A percentile compares a stretch with the other conserved stretches of the same genome.
These are phyloP conservation scores for Rhodotorula diobovata DNA, from an alignment of 768 basidiomycete genomes.

Conservation along the genomic window DNA sequence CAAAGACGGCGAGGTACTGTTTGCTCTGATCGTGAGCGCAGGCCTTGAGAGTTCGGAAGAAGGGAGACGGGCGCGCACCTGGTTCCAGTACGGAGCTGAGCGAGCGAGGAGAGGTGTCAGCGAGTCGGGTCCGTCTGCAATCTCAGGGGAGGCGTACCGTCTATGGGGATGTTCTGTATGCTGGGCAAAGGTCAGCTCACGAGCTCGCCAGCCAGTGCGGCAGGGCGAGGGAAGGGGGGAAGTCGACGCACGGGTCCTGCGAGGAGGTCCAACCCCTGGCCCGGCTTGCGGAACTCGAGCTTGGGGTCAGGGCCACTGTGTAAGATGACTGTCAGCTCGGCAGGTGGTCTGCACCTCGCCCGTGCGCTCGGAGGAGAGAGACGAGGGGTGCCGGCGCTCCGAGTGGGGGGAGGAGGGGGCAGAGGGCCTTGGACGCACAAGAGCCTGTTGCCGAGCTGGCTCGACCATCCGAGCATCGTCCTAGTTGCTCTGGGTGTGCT, in stretches of 20 bases:
- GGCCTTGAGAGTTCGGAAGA: neutral
- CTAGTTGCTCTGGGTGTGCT: too few species aligned
- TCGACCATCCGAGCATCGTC: constrained; percentile 22
- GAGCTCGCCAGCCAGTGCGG: neutral
- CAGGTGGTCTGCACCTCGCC: neutral
- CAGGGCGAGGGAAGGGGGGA: neutral
- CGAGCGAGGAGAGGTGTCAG: neutral
- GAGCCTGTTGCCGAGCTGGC: constrained; percentile 22
- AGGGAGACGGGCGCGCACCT: constrained; percentile 1
- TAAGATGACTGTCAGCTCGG: neutral
- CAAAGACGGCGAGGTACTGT: constrained; percentile 21
- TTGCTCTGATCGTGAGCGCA: too few species aligned
- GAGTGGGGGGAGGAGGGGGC: neutral
- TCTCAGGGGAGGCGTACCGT: neutral
- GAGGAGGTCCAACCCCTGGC: constrained; percentile 15
- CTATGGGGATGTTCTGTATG: neutral
- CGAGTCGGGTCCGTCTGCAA: too few species aligned
- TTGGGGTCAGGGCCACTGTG: constrained; percentile 33
- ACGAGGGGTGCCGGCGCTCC: neutral
- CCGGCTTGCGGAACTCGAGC: constrained; percentile 32
- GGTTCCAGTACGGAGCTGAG: constrained; percentile 33
- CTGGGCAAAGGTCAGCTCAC: neutral
- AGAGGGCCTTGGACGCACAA: constrained; percentile 7
- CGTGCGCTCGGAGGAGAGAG: neutral
- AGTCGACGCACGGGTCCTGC: constrained; percentile 2